Evolutionary conservation across 1,139 yeast genomes (phyloP).

Genomic region (Yamadazyma blattariae): DNA sequence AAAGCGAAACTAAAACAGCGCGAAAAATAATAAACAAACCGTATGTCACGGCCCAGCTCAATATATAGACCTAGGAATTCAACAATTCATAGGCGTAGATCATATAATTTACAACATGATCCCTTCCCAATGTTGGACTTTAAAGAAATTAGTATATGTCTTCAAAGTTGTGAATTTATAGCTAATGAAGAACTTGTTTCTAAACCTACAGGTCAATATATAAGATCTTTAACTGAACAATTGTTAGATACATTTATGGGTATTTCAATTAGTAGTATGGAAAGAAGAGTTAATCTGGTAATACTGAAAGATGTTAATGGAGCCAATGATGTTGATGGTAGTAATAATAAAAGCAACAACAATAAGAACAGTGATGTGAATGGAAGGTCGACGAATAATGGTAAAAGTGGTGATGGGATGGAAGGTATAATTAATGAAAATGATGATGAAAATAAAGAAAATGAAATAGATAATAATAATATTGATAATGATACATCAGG

Average conservation of each 20-base stretch:
- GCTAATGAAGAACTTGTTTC: conserved; percentile 62
- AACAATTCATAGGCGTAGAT: conserved; percentile 13
- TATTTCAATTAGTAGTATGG: conserved; percentile 46
- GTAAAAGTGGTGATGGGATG: conserved; percentile 1
- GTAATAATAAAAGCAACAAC: too few relatives aligned
- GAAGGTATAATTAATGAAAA: conserved; percentile 1
- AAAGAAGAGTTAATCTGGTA: conserved; percentile 15
- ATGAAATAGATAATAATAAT: conserved; percentile 1
- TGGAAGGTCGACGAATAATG: not conserved
- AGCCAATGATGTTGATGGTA: too few relatives aligned
- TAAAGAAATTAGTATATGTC: conserved; percentile 59
- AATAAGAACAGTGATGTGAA: conserved; percentile 10
- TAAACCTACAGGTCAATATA: conserved; percentile 65
- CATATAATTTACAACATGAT: conserved; percentile 20
- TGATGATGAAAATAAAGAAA: conserved; percentile 8
- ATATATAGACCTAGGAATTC: conserved; percentile 13
- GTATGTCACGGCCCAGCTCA: conserved; percentile 16
- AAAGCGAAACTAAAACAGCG: too few relatives aligned
- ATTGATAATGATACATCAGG: conserved; percentile 23
- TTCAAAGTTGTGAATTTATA: conserved; percentile 61
- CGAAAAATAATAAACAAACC: conserved; percentile 5
- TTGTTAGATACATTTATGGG: conserved; percentile 70
- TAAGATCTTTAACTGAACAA: conserved; percentile 63
- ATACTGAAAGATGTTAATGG: too few relatives aligned
- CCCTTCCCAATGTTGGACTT: conserved; percentile 67